Evolutionary conservation across 345 rosid genomes (phyloP), one percentile per base, ranked within the genome.

Genomic region (Limnanthes douglasii): DNA sequence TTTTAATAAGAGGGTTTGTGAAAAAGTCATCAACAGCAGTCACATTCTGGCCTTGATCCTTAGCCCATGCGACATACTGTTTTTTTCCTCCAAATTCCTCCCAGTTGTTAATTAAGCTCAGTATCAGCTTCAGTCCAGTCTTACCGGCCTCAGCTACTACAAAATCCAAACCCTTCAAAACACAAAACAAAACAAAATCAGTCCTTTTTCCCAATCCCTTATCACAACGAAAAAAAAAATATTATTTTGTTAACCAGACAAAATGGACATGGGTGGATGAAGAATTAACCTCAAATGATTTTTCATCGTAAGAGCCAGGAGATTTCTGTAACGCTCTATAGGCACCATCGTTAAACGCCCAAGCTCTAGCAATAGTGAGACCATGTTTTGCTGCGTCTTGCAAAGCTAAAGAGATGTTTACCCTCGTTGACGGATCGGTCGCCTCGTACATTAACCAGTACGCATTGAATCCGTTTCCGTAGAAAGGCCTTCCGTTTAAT

Each of bases 341-440:
- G 6, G 41, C 71, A 5, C 85, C 93, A 27, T 86, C 92, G 25
- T 62, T 62, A 31, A 81, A 86, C 31, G 86, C 92, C 92, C 96
- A 86, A 37, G 68, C 66, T 61, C 94, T 70, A 3, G 76, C 84
- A 0, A 86, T 22, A 40, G 68, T 86, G 75, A 86, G 59, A 36
- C 86, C 92, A 5, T 25, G 23, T 45, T 55, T 53, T 24, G 70
- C 51, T 18, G 90, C 90, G 54, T 72, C 69, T 18, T 44, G 62
- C 31, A 77, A 52, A 0, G 66, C 55, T 21, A 50, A 43, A 2
- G 73, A 46, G 34, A 86, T 84, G 33, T 80, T 72, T 29, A n/a
- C 40, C 37, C 59, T 70, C 1, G 69, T 48, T 27, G 73, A 72
- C 6, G 49, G 62, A 41, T 77, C 80, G 13, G 78, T 50, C 3